Evolutionary conservation across 1,284 basidiomycete genomes (phyloP), one percentile per base, ranked within the genome.

Genomic region (Porphyrellus sp.): DNA sequence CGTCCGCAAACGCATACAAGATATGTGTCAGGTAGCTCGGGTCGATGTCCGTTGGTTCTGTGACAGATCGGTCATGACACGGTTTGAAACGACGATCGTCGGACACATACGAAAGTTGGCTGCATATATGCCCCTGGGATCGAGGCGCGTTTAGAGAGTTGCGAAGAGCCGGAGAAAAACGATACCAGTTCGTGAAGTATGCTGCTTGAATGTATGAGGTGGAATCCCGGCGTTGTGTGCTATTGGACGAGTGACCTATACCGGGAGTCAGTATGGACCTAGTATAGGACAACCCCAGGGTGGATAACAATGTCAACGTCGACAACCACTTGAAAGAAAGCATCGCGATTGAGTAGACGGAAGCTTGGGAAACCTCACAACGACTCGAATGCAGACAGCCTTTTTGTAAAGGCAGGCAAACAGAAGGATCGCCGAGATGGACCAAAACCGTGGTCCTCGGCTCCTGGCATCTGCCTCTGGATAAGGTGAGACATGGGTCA

Each of bases 1-100:
- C 79, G 68, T 95, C 91, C 45, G 89, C 93, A 63, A 97, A 97
- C 4, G 84, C 72, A 65, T 96, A 96, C 21, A 94, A 74, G 62
- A 97, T 82, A 64, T 94, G 91, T 56, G 80, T 80, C 71, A 82
- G 79, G 69, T 75, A 81, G 54, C 68, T 72, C 51, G 69, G 73
- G 48, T 79, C 79, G 46, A 89, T 77, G 65, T 78, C 66, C 70
- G 81, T 74, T 67, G 88, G 78, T 72, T 83, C 69, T 84, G 74
- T 12, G 72, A 56, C 72, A 72, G 54, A 24, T 59, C 30, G 46
- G 47, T 38, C 44, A 24, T 28, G 39, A 46, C 39, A 33, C 11
- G 16, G 16, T 12, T 12, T 9, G 6, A 35, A 30, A 11, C 34
- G 31, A 51, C 9, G 25, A 15, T 46, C 5, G n/a, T 35, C 34